Conservation (phyloP, 192 early-diverging fungal genomes). For the Gigaspora rosea region DNA sequence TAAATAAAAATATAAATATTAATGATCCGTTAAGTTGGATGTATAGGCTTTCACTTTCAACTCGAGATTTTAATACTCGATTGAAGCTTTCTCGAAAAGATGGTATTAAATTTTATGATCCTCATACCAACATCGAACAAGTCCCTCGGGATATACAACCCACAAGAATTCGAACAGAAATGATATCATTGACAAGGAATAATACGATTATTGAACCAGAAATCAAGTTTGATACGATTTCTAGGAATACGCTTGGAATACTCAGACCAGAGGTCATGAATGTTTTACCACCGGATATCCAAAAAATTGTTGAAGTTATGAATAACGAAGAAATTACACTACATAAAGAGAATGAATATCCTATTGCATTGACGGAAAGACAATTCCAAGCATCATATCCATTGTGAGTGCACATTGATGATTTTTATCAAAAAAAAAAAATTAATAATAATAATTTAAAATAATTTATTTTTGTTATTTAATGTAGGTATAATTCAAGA, state of each 20-base stretch:
- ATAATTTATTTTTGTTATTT: too few relatives aligned
- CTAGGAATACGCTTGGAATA: conserved; percentile 26
- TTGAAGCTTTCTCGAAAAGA: conserved; percentile 44
- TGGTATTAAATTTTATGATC: conserved; percentile 56
- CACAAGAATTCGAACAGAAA: conserved; percentile 39
- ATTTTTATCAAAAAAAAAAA: neutral
- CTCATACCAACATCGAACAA: conserved; percentile 60
- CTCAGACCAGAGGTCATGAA: conserved; percentile 41
- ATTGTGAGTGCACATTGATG: conserved; percentile 38
- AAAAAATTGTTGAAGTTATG: conserved; percentile 36
- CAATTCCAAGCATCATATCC: conserved; percentile 54
- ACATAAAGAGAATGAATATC: conserved; percentile 41
- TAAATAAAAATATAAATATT: conserved; percentile 10
- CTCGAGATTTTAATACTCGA: conserved; percentile 51
- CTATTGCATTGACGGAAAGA: conserved; percentile 51
- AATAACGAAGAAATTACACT: conserved; percentile 32
- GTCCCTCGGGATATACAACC: conserved; percentile 52
- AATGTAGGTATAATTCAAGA: too few relatives aligned
- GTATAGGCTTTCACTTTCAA: conserved; percentile 52
- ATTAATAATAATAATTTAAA: neutral
- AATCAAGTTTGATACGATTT: conserved; percentile 38
- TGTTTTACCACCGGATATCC: conserved; percentile 47
- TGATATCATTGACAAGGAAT: conserved; percentile 9
- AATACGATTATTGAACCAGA: conserved; percentile 37
- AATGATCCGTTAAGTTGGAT: conserved; percentile 49